Base-by-base conservation (phyloP, 2,329 filamentous ascomycete genomes). In the Xylaria sp. region DNA sequence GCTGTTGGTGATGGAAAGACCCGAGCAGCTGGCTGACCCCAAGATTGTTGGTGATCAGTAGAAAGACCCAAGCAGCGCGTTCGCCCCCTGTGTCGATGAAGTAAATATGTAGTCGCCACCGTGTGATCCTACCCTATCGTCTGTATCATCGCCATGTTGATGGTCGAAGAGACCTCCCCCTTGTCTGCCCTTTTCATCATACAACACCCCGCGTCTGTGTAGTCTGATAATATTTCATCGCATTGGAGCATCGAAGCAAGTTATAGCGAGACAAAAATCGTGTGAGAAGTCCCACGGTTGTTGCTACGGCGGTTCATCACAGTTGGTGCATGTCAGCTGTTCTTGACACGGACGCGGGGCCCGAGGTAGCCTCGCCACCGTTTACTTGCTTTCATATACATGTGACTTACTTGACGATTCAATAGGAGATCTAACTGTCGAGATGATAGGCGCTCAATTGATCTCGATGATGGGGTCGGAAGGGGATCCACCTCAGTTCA, bases 151-250 rank as follows among this genome's bases (percentile, higher is more conserved):
- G 28, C 18, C 8, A 25, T 34, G 9, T 5, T 44, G 44, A 37
- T n/a, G 18, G 52, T 44, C 7, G 23, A 31, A 9, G 10, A 46
- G 8, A 9, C n/a, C 18, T 44, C 41, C 41, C 56, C 50, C 51
- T 55, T 51, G 50, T 31, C 23, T 13, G 31, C 25, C 46, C 12
- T 44, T 52, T 63, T 46, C 15, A 31, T 61, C 20, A 57, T 63
- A 20, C 48, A 34, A 37, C 46, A 56, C 67, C 63, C 63, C 67
- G 50, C 63, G 63, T 60, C 59, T 63, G 55, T 50, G 54, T 39
- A 23, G 34, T 15, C 7, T 37, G 34, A 37, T 28, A 37, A 2
- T 37, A 2, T 37, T 10, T 37, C 34, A 37, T 10, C 8, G 8
- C 46, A 50, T 25, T 3, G 1, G 20, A 50, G 23, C 20, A 25